Percentiles rank a stretch among this genome's conserved stretches.
phyloP scores from a whole-genome alignment of 768 basidiomycete genomes.

The Trametes coccinea region DNA sequence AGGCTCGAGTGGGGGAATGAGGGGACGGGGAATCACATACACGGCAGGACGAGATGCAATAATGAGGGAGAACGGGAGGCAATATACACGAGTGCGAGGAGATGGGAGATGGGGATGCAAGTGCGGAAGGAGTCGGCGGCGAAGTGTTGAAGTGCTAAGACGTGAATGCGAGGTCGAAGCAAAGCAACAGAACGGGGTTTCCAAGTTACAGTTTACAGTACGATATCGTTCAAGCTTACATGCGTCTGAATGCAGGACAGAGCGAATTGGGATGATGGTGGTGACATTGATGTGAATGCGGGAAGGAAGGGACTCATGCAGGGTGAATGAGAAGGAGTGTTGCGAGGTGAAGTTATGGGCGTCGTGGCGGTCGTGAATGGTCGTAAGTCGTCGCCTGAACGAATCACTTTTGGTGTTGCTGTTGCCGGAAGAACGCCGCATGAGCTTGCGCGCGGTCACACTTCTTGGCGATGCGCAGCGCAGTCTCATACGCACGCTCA shows the following conservation, averaged over 20 bases:
- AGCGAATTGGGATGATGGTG: background rate
- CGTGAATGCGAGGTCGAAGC: slow-evolving; percentile 9
- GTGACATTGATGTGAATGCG: background rate
- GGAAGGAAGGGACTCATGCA: too few relatives aligned
- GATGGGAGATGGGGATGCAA: background rate
- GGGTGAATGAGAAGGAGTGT: background rate
- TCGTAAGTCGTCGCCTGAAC: slow-evolving; percentile 7
- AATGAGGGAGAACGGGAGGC: background rate
- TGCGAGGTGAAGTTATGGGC: background rate
- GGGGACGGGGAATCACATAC: too few relatives aligned
- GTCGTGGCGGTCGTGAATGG: slow-evolving; percentile 9
- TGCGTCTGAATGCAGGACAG: background rate
- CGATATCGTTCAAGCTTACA: background rate
- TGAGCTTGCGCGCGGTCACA: slow-evolving; percentile 65
- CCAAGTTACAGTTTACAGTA: slow-evolving; percentile 13
- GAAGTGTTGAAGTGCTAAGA: slow-evolving; percentile 12
- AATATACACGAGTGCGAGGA: background rate
- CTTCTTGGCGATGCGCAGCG: slow-evolving; percentile 56
- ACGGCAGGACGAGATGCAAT: too few relatives aligned
- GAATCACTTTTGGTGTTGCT: slow-evolving; percentile 15
- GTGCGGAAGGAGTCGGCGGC: background rate
- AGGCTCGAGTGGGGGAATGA: too few relatives aligned
- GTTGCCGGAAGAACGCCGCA: slow-evolving; percentile 40
- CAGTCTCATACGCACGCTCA: slow-evolving; percentile 57
- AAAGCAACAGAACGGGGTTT: slow-evolving; percentile 2